phyloP scores from a whole-genome alignment of 1,139 yeast genomes.

The Kazachstania sp. region DNA sequence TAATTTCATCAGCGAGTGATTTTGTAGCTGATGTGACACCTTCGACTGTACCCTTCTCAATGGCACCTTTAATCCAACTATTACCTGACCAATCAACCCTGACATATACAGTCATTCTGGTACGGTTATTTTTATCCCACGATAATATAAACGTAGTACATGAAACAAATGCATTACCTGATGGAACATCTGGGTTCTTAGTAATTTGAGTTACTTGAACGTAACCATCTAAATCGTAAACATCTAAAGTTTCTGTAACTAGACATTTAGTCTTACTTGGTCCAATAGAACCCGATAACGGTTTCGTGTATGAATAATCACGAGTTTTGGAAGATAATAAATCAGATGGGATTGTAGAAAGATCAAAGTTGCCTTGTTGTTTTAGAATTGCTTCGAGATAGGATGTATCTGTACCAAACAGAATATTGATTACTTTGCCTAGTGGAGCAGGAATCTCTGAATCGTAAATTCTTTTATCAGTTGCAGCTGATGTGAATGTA shows the following conservation, averaged over 20 bases:
- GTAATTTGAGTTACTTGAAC: constrained; percentile 61
- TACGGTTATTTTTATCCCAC: constrained; percentile 73
- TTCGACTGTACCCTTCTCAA: constrained; percentile 55
- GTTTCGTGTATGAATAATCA: constrained; percentile 65
- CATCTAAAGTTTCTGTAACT: constrained; percentile 59
- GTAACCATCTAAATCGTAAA: constrained; percentile 47
- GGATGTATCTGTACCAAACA: constrained; percentile 66
- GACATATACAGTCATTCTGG: constrained; percentile 55
- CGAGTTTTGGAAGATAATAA: constrained; percentile 37
- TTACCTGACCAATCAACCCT: constrained; percentile 68
- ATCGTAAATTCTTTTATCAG: constrained; percentile 57
- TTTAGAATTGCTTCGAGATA: constrained; percentile 45
- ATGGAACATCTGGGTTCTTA: constrained; percentile 89
- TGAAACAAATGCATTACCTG: constrained; percentile 76
- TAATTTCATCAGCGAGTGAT: constrained; percentile 37
- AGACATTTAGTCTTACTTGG: constrained; percentile 88
- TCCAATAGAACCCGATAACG: constrained; percentile 75
- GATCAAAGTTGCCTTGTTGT: constrained; percentile 64
- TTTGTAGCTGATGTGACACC: constrained; percentile 55
- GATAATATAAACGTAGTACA: constrained; percentile 46
- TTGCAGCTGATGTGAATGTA: constrained; percentile 42
- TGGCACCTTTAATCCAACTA: constrained; percentile 41
- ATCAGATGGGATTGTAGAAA: constrained; percentile 48
- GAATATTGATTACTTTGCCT: constrained; percentile 56
- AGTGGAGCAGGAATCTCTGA: constrained; percentile 64